Conservation (phyloP, 2,329 filamentous ascomycete species). For the Rasamsonia emersonii region DNA sequence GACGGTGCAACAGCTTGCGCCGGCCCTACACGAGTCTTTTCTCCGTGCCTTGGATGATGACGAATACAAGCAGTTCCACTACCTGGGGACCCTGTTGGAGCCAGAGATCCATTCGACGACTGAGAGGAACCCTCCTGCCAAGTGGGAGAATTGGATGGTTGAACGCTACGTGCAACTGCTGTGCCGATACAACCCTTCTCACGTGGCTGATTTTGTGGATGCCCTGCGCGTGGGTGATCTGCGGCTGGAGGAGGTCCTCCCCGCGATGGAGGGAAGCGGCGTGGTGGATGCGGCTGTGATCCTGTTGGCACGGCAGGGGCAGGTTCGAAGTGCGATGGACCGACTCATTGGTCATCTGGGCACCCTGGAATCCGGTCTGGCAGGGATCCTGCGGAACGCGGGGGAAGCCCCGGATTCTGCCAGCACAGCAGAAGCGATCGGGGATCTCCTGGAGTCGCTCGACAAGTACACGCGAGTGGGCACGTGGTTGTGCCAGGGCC, state of each 20-base stretch:
- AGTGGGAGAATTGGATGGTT: slow-evolving; percentile 52
- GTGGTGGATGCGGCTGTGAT: slow-evolving; percentile 90
- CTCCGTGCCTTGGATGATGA: slow-evolving; percentile 54
- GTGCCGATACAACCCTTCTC: slow-evolving; percentile 72
- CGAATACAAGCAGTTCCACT: slow-evolving; percentile 62
- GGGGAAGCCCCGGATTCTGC: slow-evolving; percentile 48
- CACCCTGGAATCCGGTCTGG: slow-evolving; percentile 69
- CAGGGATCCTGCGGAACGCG: slow-evolving; percentile 60
- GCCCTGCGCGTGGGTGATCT: slow-evolving; percentile 68
- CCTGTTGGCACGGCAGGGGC: slow-evolving; percentile 80
- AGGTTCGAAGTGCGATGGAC: slow-evolving; percentile 73
- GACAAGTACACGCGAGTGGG: slow-evolving; percentile 89
- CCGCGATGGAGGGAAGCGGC: slow-evolving; percentile 79
- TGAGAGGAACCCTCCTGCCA: slow-evolving; percentile 21
- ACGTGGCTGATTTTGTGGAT: slow-evolving; percentile 79
- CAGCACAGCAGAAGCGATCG: slow-evolving; percentile 56
- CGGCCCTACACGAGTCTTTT: slow-evolving; percentile 58
- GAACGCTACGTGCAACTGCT: slow-evolving; percentile 86
- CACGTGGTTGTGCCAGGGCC: slow-evolving; percentile 88
- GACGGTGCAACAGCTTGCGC: slow-evolving; percentile 53
- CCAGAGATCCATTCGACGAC: slow-evolving; percentile 36
- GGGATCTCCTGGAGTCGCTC: slow-evolving; percentile 66
- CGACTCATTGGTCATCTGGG: slow-evolving; percentile 72
- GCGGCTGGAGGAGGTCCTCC: slow-evolving; percentile 68
- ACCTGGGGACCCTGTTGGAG: slow-evolving; percentile 69